Base-by-base conservation (phyloP, 768 basidiomycete species). In the Amanita pallidorosea region DNA sequence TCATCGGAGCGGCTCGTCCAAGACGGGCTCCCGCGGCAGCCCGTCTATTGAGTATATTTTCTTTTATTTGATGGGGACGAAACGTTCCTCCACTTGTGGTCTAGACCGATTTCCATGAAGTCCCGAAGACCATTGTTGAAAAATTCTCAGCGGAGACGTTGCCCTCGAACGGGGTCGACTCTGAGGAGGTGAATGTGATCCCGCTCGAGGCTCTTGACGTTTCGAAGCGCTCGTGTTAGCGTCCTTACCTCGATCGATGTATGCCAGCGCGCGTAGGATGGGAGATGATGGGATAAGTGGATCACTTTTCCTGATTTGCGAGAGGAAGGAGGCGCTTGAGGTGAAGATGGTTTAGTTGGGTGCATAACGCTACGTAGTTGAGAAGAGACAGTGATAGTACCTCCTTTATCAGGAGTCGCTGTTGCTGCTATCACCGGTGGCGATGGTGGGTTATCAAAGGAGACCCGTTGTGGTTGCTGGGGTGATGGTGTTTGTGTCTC, bases 131-230 rank as follows among this genome's bases (percentile, higher is more conserved):
- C 75, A 77, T 12, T 74, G 70, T 5, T 75, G 74, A 13, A 85
- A 68, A 15, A 81, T 66, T 8, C 81, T 76, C 0, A 85, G 65
- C 0, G 85, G 84, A 1, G 83, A 85, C 0, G 69, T 61, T 1
- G 67, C 63, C 7, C 80, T 72, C 15, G 78, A 79, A n/a, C 76
- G 75, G 7, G 73, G 70, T 13, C 70, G 70, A 3, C 33, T 13
- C 33, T 12, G 13, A 33, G 33, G 72, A 31, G 72, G 72, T 0
- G 75, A 69, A 12, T 57, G 56, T 12, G 49, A 59, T 23, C 55
- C 57, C 5, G 13, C 7, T 33, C n/a, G 20, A 20, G 7, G 20
- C 17, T 11, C 43, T 17, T 41, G 49, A 29, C 27, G 25, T 18
- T 52, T 58, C 1, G 57, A 51, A 29, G 62, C 58, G 13, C 63